phyloP scores from a whole-genome alignment of 495 filamentous ascomycete species.

The Pyronema omphalodes region DNA sequence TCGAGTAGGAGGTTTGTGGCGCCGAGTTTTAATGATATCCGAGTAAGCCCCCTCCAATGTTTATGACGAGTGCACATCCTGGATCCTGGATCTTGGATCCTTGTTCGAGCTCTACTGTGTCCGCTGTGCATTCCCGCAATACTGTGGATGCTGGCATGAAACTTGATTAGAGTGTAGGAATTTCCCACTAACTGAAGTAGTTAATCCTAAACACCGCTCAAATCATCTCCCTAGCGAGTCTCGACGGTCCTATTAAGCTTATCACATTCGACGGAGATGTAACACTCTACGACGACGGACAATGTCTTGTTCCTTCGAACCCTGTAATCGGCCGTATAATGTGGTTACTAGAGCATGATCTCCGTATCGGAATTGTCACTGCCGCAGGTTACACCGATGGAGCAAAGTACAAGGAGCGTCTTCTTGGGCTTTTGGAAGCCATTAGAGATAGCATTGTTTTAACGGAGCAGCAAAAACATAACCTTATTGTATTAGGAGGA shows the following conservation, averaged over 20 bases:
- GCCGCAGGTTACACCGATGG: constrained; percentile 89
- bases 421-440: constrained; percentile 69
- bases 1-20: constrained; percentile 84
- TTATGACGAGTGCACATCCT: not conserved
- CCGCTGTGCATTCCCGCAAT: too few species aligned
- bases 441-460: constrained; percentile 46
- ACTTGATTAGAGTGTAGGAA: not conserved
- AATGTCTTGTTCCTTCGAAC: constrained; percentile 51
- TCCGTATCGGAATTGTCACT: constrained; percentile 72
- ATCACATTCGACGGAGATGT: constrained; percentile 97
- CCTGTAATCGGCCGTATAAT: constrained; percentile 66
- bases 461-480: constrained; percentile 43
- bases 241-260: constrained; percentile 49
- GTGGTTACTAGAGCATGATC: constrained; percentile 36
- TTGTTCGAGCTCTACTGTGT: not conserved
- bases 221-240: constrained; percentile 58
- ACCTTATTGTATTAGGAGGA: constrained; percentile 79
- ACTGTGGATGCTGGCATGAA: not conserved
- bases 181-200: not conserved
- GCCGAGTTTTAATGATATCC: constrained; percentile 93
- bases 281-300: constrained; percentile 86
- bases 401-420: constrained; percentile 59
- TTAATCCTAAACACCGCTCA: constrained; percentile 89
- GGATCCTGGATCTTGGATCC: not conserved
- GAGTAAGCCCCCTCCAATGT: constrained; percentile 20